Percentiles rank a stretch among this genome's conserved stretches.
phyloP scores from a whole-genome alignment of 208 protist genomes.

The Phytomonas serpens region DNA sequence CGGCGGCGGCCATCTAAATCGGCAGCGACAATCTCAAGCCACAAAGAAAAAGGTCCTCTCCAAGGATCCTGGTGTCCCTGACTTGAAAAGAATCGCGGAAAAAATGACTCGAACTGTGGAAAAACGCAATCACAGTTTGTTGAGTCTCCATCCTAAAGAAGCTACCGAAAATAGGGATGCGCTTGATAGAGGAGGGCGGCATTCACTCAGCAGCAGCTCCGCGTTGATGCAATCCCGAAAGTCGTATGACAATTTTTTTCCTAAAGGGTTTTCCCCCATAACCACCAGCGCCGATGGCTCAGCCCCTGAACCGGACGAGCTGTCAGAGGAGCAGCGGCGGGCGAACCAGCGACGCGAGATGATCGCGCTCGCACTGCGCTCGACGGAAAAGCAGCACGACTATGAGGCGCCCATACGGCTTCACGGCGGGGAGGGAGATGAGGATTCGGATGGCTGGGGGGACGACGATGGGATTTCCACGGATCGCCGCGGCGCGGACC shows the following conservation, averaged over 20 bases:
- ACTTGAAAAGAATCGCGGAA: conserved; percentile 55
- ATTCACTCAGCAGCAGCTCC: conserved; percentile 11
- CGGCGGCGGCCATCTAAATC: conserved; percentile 20
- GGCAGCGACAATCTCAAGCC: conserved; percentile 19
- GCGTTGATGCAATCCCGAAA: conserved; percentile 12
- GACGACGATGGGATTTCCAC: conserved; percentile 28
- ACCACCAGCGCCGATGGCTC: no score
- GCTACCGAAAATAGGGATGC: conserved; percentile 1
- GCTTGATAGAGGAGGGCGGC: background rate
- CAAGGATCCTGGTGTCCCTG: conserved; percentile 75
- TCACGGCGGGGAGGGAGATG: conserved; percentile 11
- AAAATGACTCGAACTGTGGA: conserved; percentile 55
- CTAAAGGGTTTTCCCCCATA: background rate
- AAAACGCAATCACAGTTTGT: conserved; percentile 54
- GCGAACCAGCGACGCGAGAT: conserved; percentile 56
- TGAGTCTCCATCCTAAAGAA: conserved; percentile 32
- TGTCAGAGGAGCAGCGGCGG: conserved; percentile 27
- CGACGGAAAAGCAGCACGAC: conserved; percentile 63
- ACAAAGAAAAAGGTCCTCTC: conserved; percentile 41
- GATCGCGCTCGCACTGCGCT: conserved; percentile 56
- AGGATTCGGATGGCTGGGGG: conserved; percentile 23
- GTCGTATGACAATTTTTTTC: background rate
- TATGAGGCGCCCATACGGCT: conserved; percentile 56
- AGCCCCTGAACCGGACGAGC: background rate
- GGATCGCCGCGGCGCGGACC: conserved; percentile 41